phyloP scores from a whole-genome alignment of 2,329 filamentous ascomycete species.

The Orbilia ellipsospora region DNA sequence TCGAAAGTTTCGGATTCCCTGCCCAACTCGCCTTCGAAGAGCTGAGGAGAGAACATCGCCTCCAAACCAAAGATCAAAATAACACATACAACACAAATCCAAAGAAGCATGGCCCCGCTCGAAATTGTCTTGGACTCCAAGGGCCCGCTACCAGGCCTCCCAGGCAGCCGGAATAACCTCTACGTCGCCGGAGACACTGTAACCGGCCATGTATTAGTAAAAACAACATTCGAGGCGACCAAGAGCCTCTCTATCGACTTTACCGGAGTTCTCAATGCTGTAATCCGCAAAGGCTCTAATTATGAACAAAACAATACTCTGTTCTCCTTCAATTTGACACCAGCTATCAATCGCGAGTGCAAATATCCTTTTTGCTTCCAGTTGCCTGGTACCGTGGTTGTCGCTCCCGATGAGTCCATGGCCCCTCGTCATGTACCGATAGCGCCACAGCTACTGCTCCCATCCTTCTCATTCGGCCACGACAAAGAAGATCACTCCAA shows the following conservation, averaged over 20 bases:
- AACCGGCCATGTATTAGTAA: conserved; percentile 35
- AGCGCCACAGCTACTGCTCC: conserved; percentile 41
- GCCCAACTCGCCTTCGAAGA: background rate
- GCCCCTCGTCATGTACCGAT: conserved; percentile 48
- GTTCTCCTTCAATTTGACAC: conserved; percentile 36
- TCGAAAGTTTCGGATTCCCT: background rate
- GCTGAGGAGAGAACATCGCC: background rate
- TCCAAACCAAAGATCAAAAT: background rate
- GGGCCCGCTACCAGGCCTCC: conserved; percentile 31
- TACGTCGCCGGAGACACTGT: conserved; percentile 48
- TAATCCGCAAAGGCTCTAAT: conserved; percentile 11
- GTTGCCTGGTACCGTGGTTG: conserved; percentile 36
- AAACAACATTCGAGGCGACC: conserved; percentile 21
- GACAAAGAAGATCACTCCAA: background rate
- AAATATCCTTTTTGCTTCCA: conserved; percentile 37
- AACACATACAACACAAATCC: conserved; percentile 20
- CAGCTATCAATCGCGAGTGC: conserved; percentile 11
- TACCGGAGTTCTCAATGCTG: conserved; percentile 22
- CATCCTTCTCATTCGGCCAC: conserved; percentile 32
- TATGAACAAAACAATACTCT: conserved; percentile 36
- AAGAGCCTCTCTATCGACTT: conserved; percentile 46
- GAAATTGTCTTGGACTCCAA: conserved; percentile 42
- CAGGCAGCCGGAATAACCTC: conserved; percentile 38
- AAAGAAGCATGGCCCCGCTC: conserved; percentile 26
- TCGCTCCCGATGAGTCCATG: conserved; percentile 34